Evolutionary conservation across 2,329 filamentous ascomycete species (phyloP), one percentile per base, ranked within the genome.

Genomic region (Fusarium denticulatum): DNA sequence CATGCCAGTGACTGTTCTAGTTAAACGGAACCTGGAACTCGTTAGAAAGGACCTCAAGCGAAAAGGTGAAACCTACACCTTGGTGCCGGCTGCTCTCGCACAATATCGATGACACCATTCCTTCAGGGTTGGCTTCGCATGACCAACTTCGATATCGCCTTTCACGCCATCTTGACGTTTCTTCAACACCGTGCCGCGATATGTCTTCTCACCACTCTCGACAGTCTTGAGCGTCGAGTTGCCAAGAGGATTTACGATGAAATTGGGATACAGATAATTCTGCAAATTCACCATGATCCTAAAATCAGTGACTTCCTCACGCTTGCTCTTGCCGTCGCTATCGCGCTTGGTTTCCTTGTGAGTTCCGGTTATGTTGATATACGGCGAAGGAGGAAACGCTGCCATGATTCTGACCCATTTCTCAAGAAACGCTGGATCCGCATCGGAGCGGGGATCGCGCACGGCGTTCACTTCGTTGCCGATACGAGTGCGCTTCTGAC

Each of bases 81-180:
- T 76, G 15, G 71, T 72, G 0, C 22, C 66, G 0, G 61, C 32
- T 7, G 66, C 60, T 40, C 62, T 76, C 6, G 74, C 74, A 15
- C 74, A 76, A 3, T 75, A 76, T 1, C 66, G 69, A 42, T 76
- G 74, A 12, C 69, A 76, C 74, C 74, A 76, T 37, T 76, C 74
- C n/a, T 69, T 71, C 5, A 76, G 7, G 13, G 34, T 50, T 5
- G 74, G 61, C 30, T 75, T 75, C 4, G 24, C n/a, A 26, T 75
- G 69, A 4, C 74, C 74, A 52, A 76, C 72, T 22, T 76, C 74
- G 0, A 76, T 57, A 6, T 64, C 74, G 5, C 69, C 45, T 15
- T 75, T 76, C 1, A 40, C 69, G 2, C 74, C 74, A 22, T 61
- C 47, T 6, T 73, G 66, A 3, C 74, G 64, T 7, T 52, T 55